A percentile compares a stretch with the other conserved stretches of the same genome.
These are phyloP conservation scores for Paxillus involutus DNA, from an alignment of 768 basidiomycete genomes.

Conservation along the genomic window DNA sequence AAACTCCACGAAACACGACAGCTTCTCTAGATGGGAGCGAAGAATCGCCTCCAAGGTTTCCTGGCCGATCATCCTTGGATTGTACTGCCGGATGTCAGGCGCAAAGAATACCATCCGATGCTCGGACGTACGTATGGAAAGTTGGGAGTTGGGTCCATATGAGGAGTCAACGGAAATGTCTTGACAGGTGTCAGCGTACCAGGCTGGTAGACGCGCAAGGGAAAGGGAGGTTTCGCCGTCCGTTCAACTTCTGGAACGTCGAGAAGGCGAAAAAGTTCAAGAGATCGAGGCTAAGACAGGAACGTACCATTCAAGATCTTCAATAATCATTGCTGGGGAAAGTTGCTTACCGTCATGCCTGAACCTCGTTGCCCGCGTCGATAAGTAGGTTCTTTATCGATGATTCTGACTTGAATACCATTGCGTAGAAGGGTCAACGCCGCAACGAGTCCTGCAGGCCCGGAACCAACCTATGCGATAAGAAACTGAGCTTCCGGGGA, in stretches of 20 bases:
- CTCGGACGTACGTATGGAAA: constrained; percentile 1
- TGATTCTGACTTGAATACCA: constrained; percentile 18
- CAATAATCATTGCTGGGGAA: neutral
- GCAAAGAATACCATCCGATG: neutral
- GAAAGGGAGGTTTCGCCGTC: constrained; percentile 24
- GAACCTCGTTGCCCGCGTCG: constrained; percentile 39
- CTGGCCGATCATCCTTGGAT: constrained; percentile 17
- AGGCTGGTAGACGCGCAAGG: constrained; percentile 33
- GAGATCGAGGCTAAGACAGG: constrained; percentile 37
- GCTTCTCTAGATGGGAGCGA: constrained; percentile 25
- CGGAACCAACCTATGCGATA: constrained; percentile 42
- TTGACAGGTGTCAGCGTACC: neutral
- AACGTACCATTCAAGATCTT: neutral
- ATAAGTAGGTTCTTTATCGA: constrained; percentile 16
- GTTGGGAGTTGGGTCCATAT: constrained; percentile 7
- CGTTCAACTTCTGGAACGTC: constrained; percentile 38
- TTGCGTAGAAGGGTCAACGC: constrained; percentile 37
- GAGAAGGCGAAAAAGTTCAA: constrained; percentile 40
- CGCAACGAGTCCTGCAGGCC: constrained; percentile 45
- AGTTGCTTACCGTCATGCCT: constrained; percentile 32
- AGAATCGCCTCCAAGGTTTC: constrained; percentile 31
- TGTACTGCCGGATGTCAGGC: neutral
- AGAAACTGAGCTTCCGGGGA: neutral
- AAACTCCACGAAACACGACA: constrained; percentile 31
- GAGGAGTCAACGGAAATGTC: neutral